Evolutionary conservation across 2,329 filamentous ascomycete species (phyloP), one percentile per base, ranked within the genome.

Genomic region (Cladophialophora exuberans): DNA sequence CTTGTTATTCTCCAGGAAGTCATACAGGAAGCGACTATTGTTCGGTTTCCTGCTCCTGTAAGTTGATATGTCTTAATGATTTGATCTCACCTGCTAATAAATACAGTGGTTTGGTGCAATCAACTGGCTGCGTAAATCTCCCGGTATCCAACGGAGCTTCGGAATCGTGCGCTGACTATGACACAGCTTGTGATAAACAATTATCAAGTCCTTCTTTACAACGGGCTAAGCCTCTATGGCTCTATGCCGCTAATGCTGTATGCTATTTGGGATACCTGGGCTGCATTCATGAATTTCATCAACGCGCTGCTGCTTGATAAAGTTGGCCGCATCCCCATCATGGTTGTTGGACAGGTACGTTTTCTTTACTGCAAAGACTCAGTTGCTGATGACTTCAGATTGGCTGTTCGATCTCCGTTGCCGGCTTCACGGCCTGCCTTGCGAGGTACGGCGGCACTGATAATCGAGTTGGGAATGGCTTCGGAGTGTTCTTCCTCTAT

Each of bases 161-260:
- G 28, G 28, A 31, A 13, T 13, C 28, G 6, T 6, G 7, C 7
- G 13, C 28, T 31, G 28, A 39, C 36, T 7, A 20, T 9, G n/a
- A 15, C 15, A 39, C 36, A 39, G 13, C 62, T 65, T 26, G 71
- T 78, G 2, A 76, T 77, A 42, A 72, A 75, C 47, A 74, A 73
- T 56, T 77, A 77, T 36, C 71, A 73, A 4, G 68, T 73, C 0
- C 67, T 72, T 0, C 72, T 79, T 31, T 79, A 79, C 62, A 65
- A 67, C 13, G 69, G 73, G 1, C 70, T 79, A 1, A 76, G 75
- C 6, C 63, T 72, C 39, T 63, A 57, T 33, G 67, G 66, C 22
- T 69, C 68, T 46, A 70, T 72, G 67, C 75, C 76, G 3, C 63
- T 79, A 17, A 68, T 79, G 7, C 64, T 78, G 15, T 72, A 69